Percentiles rank a stretch among this genome's conserved stretches.
Evolutionary conservation across 805 yeast genomes (phyloP).

Genomic region (Suhomyces sp.): DNA sequence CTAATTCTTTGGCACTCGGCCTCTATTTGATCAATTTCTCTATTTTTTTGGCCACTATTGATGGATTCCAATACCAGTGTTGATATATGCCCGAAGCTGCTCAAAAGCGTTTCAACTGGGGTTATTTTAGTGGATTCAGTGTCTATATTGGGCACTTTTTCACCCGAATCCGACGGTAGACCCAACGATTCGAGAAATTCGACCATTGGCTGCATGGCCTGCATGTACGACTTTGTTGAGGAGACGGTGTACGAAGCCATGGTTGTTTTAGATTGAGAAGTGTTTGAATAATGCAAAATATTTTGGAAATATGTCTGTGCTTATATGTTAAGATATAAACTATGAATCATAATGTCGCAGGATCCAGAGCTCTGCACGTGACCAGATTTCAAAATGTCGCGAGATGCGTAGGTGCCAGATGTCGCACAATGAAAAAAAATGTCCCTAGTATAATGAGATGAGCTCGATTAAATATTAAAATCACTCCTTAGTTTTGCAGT

Average conservation of each 20-base stretch:
- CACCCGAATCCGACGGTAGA: constrained; percentile 7
- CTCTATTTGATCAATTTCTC: constrained; percentile 22
- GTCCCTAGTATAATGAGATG: too few relatives aligned
- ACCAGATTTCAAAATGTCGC: too few relatives aligned
- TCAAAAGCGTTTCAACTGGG: constrained; percentile 33
- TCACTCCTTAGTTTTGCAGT: too few relatives aligned
- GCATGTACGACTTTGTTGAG: constrained; percentile 74
- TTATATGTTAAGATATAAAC: background rate
- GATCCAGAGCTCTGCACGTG: too few relatives aligned
- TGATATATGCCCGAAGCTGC: constrained; percentile 40
- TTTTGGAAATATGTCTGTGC: constrained; percentile 2
- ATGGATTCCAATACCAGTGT: constrained; percentile 22
- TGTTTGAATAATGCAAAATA: background rate
- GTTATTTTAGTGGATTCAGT: constrained; percentile 28
- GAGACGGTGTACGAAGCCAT: constrained; percentile 48
- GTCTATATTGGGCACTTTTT: constrained; percentile 39
- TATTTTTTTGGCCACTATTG: constrained; percentile 15
- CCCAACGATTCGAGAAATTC: constrained; percentile 41
- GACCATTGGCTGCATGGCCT: constrained; percentile 74
- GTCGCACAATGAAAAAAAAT: too few relatives aligned
- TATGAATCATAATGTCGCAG: too few relatives aligned
- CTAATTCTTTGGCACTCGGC: constrained; percentile 35
- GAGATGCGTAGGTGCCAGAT: too few relatives aligned
- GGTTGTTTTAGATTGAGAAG: too few relatives aligned
- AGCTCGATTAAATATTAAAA: too few relatives aligned